A percentile compares a stretch with the other conserved stretches of the same genome.
These are phyloP conservation scores for Fusarium sp. DNA, from an alignment of 2,329 filamentous ascomycete species.

Conservation along the genomic window DNA sequence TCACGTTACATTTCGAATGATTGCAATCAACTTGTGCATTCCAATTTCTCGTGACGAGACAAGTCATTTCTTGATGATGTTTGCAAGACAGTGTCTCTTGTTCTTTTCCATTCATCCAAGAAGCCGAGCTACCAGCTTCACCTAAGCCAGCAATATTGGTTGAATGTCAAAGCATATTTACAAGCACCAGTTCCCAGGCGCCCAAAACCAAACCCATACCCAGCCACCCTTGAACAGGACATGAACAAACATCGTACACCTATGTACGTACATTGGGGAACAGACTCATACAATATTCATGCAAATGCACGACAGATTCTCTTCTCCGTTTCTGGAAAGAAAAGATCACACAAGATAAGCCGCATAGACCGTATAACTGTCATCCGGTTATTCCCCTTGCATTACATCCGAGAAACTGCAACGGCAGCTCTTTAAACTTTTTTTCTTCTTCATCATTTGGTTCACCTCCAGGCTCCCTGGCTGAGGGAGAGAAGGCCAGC, in stretches of 20 bases:
- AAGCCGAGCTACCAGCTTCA: slow-evolving; percentile 26
- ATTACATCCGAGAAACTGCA: slow-evolving; percentile 21
- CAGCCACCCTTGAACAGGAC: slow-evolving; percentile 21
- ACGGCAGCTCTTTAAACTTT: background rate
- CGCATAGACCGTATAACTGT: slow-evolving; percentile 16
- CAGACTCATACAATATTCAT: slow-evolving; percentile 26
- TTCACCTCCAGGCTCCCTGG: slow-evolving; percentile 86
- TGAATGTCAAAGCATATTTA: slow-evolving; percentile 41
- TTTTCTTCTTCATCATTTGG: background rate
- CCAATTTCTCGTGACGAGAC: background rate
- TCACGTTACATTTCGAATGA: background rate
- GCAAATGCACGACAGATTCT: slow-evolving; percentile 30
- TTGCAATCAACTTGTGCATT: background rate
- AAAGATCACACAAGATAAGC: slow-evolving; percentile 29
- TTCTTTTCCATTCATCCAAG: slow-evolving; percentile 34
- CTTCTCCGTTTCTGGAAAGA: slow-evolving; percentile 22
- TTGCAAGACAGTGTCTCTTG: slow-evolving; percentile 16
- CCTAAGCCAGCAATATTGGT: slow-evolving; percentile 25
- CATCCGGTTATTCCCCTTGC: slow-evolving; percentile 25
- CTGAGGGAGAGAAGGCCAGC: slow-evolving; percentile 89
- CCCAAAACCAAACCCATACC: slow-evolving; percentile 22
- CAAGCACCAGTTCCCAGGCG: slow-evolving; percentile 37
- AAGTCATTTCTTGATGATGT: background rate
- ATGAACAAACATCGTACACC: slow-evolving; percentile 37
- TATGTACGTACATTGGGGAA: slow-evolving; percentile 27